Evolutionary conservation across 768 basidiomycete species (phyloP).

Genomic region (Macrolepiota fuliginosa): DNA sequence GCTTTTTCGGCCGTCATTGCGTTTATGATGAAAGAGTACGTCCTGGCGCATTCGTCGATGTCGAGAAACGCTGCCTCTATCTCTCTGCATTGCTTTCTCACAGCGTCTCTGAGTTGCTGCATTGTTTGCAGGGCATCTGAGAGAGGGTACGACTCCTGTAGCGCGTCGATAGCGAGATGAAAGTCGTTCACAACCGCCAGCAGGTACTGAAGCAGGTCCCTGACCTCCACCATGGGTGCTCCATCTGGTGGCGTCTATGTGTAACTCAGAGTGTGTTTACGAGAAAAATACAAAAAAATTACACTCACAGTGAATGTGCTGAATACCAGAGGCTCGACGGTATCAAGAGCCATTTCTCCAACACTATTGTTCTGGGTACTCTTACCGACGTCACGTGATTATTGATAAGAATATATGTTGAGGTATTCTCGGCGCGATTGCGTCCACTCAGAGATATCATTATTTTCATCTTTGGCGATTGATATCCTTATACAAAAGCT

Average conservation of each 20-base stretch:
- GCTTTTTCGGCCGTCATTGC: background rate
- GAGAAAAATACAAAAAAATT: background rate
- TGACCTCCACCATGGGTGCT: background rate
- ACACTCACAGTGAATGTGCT: background rate
- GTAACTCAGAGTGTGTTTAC: background rate
- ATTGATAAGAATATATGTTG: too few species aligned
- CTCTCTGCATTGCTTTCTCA: background rate
- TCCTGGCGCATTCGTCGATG: background rate
- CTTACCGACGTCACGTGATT: too few species aligned
- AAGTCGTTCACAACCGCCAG: background rate
- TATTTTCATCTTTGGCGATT: too few species aligned
- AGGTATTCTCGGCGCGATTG: too few species aligned
- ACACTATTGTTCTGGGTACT: background rate
- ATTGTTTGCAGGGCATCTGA: background rate
- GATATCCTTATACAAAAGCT: too few species aligned
- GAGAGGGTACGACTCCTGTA: background rate
- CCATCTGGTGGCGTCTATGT: background rate
- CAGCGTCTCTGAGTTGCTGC: background rate
- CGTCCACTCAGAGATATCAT: too few species aligned
- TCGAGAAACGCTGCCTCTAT: background rate
- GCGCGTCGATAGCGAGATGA: background rate
- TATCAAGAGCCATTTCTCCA: background rate
- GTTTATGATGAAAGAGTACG: background rate
- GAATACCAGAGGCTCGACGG: background rate
- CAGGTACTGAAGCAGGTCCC: background rate